Evolutionary conservation across 192 early-diverging fungal genomes (phyloP), one percentile per base, ranked within the genome.

Genomic region (Coemansia umbellata): DNA sequence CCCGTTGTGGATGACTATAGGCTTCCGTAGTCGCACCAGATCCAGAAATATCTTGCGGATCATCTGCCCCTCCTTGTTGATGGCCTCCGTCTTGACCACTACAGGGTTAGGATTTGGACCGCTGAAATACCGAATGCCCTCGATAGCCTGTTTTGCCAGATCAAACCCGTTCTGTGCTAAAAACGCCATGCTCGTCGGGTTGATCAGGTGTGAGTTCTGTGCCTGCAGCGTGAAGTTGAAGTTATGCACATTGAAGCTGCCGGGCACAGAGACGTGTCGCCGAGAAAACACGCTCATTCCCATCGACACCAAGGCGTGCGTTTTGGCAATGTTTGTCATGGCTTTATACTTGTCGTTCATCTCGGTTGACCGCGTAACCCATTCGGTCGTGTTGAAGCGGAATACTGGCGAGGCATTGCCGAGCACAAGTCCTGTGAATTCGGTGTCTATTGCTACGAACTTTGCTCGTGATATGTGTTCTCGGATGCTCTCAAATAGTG

Each of bases 1-100:
- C 0, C 95, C 97, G 65, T 98, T 98, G 80, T 99, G 97, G 0
- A 94, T 72, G 8, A 94, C 80, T 13, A 99, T 60, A 2, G 92
- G 90, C 11, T 85, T 66, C 3, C 69, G 60, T 26, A 48, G 47
- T 0, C 61, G 61, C 28, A 82, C 61, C 32, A 85, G 69, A 3
- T 80, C 69, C 13, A 74, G 52, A 44, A 86, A 82, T 28, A 88
- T 63, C 17, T 78, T 72, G 44, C 82, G 73, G 53, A 88, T 78
- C 35, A 78, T 57, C 31, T 8, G n/a, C 3, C 69, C 69, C 24
- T 74, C 60, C 42, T 41, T 35, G 41, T 77, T 72, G 37, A 63
- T 68, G 18, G 31, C 50, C 3, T n/a, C 35, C 7, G 50, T 70
- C n/a, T 50, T 58, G 18, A 57, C 59, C 50, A 50, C 41, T 14